phyloP scores from a whole-genome alignment of 2,329 filamentous ascomycete species.

The Elsinoe fawcettii region DNA sequence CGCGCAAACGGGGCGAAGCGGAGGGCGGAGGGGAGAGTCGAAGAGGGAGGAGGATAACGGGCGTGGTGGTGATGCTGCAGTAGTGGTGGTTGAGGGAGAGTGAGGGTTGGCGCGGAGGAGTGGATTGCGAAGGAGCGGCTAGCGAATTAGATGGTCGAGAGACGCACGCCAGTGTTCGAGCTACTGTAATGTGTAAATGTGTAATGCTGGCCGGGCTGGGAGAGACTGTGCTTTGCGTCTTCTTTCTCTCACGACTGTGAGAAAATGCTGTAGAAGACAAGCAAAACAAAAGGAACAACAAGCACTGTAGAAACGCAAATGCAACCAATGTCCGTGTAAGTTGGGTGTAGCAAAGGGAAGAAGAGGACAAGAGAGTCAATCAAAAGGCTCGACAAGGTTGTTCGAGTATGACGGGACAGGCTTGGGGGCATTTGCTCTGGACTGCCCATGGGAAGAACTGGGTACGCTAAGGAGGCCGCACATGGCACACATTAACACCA shows the following conservation, averaged over 20 bases:
- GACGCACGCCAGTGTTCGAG: constrained; percentile 11
- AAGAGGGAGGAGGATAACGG: background rate
- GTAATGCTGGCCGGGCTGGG: background rate
- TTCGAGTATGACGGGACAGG: constrained; percentile 1
- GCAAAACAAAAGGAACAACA: background rate
- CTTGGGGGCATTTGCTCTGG: background rate
- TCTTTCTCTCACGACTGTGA: background rate
- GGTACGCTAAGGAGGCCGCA: background rate
- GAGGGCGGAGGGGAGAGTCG: background rate
- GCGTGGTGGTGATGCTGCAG: background rate
- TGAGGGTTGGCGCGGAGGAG: background rate
- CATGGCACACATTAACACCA: constrained; percentile 1
- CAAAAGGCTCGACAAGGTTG: background rate
- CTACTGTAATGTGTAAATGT: background rate
- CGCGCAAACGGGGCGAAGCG: constrained; percentile 5
- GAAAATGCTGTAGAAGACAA: background rate
- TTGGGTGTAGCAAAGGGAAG: background rate
- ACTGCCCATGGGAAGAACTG: too few species aligned
- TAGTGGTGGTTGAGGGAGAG: constrained; percentile 6
- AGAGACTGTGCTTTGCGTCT: background rate
- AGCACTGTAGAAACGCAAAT: background rate
- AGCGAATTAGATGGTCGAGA: constrained; percentile 1
- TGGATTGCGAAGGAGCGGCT: constrained; percentile 10
- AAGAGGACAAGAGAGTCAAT: background rate
- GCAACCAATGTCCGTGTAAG: background rate